These are phyloP conservation scores for Tetracentron sinense DNA, from an alignment of 164 flowering plant species.

Conservation along the genomic window DNA sequence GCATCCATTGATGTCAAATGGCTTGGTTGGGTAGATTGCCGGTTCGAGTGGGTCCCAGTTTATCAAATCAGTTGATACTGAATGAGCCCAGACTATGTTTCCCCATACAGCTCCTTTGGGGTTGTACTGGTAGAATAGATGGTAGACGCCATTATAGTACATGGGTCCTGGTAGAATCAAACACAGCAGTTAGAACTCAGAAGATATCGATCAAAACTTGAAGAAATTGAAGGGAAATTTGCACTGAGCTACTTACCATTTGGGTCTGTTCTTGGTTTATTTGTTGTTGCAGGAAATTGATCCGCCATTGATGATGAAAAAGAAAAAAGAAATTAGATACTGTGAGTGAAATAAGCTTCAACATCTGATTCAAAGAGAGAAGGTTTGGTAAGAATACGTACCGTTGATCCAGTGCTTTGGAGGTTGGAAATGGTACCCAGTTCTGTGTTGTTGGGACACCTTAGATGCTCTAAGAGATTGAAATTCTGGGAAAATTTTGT, in stretches of 20 bases:
- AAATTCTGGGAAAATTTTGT: constrained; percentile 3
- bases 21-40: constrained; percentile 34
- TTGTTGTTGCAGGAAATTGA: not conserved
- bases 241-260: constrained; percentile 21
- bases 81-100: constrained; percentile 53
- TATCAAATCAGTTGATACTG: constrained; percentile 42
- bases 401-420: constrained; percentile 35
- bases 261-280: constrained; percentile 20
- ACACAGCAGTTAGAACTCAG: not conserved
- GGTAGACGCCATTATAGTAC: constrained; percentile 36
- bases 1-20: constrained; percentile 38
- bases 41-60: constrained; percentile 38
- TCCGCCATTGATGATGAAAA: not conserved
- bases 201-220: not conserved
- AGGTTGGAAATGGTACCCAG: too few relatives aligned
- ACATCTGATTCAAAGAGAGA: too few relatives aligned
- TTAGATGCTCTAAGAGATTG: not conserved
- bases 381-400: not conserved
- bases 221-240: not conserved
- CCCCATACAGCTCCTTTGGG: constrained; percentile 42
- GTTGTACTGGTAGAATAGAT: constrained; percentile 42
- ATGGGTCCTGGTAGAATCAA: constrained; percentile 28
- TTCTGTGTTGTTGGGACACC: constrained; percentile 4
- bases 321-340: not conserved
- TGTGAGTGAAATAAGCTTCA: too few relatives aligned